Evolutionary conservation across 116 monocot species (phyloP).

Genomic region (Dioscorea cayenensis): DNA sequence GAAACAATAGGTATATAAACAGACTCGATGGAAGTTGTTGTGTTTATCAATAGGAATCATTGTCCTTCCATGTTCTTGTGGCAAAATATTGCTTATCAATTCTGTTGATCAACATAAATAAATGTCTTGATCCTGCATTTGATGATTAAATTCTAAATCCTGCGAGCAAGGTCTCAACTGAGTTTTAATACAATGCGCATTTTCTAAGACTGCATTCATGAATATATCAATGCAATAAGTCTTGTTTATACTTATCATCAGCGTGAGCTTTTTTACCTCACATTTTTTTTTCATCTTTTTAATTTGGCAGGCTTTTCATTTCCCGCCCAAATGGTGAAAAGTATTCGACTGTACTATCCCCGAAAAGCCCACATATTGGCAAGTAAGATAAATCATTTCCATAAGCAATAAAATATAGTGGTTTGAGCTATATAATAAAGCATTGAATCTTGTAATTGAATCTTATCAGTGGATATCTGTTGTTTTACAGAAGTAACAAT

Average conservation of each 20-base stretch:
- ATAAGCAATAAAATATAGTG: not conserved
- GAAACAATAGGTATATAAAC: no score
- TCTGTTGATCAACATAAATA: no score
- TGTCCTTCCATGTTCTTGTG: no score
- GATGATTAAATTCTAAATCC: no score
- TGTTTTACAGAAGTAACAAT: constrained; percentile 38
- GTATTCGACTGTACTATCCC: constrained; percentile 68
- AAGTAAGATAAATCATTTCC: constrained; percentile 43
- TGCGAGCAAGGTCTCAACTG: no score
- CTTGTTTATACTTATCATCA: not conserved
- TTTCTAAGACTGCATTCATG: no score
- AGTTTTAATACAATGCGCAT: no score
- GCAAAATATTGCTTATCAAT: no score
- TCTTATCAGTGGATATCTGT: not conserved
- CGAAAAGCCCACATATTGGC: constrained; percentile 26
- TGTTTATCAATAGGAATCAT: no score
- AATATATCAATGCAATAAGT: not conserved
- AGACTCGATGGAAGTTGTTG: no score
- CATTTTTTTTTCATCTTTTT: not conserved
- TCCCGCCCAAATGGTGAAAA: constrained; percentile 69
- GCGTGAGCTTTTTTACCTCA: not conserved
- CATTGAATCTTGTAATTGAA: no score
- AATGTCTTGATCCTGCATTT: no score
- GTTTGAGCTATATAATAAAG: not conserved
- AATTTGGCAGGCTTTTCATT: constrained; percentile 56